These are phyloP conservation scores for Aspergillus cejpii DNA, from an alignment of 2,329 filamentous ascomycete species.

Conservation along the genomic window DNA sequence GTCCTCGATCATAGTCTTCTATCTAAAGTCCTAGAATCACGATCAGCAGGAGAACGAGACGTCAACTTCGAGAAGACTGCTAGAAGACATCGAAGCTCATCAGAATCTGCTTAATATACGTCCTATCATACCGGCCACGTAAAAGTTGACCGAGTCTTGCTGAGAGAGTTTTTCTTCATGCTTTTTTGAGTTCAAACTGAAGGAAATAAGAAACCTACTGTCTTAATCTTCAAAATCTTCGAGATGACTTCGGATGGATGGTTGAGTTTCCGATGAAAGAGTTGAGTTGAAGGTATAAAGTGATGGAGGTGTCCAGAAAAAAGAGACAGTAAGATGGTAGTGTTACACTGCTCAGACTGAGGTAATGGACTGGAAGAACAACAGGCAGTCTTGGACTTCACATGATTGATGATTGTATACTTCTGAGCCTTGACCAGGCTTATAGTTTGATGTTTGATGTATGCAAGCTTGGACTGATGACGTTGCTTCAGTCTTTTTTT, in stretches of 20 bases:
- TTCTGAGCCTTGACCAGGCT: too few relatives aligned
- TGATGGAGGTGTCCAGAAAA: too few relatives aligned
- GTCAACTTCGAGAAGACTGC: background rate
- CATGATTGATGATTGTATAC: too few relatives aligned
- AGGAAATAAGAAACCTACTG: background rate
- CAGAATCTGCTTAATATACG: background rate
- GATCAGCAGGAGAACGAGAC: background rate
- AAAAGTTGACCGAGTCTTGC: background rate
- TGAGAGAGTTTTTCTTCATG: background rate
- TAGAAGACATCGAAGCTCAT: background rate
- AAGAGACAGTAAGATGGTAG: background rate
- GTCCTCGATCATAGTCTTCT: too few relatives aligned
- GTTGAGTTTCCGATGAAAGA: too few relatives aligned
- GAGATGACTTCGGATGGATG: too few relatives aligned
- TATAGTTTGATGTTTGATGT: too few relatives aligned
- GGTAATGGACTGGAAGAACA: too few relatives aligned
- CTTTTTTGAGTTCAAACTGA: background rate
- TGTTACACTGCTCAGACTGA: too few relatives aligned
- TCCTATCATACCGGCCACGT: background rate
- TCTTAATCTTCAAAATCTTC: background rate
- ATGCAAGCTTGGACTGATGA: too few relatives aligned
- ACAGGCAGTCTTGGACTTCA: too few relatives aligned
- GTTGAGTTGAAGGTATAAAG: background rate
- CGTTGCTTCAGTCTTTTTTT: too few relatives aligned
- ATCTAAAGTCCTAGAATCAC: background rate